Evolutionary conservation across 148 eudicot species (phyloP), one percentile per base, ranked within the genome.

Genomic region (Silene latifolia): DNA sequence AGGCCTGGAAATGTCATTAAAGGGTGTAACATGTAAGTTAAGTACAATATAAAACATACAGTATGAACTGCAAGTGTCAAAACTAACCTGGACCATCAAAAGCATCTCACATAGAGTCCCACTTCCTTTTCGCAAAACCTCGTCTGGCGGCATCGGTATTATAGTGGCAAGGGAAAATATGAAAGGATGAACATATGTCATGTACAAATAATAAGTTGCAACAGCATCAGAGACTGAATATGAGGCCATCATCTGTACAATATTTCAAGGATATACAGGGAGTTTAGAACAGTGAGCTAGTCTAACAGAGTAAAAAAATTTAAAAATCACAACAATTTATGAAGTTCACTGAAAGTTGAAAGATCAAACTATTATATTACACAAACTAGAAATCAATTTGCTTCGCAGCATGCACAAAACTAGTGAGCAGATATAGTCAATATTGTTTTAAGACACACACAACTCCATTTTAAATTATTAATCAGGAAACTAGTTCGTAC

Each of bases 191-290:
- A 96, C 94, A 78, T 96, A 96, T 39, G 98, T 96, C 98, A 92
- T 96, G 79, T 96, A 96, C 85, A 96, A 82, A 86, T 92, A 96
- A 81, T 96, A 96, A 69, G 99, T 96, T 80, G 99, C 75, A 72
- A 96, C 99, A 78, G 99, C 99, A 86, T 96, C 99, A 78, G 99
- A 96, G 84, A 96, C 99, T 65, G 99, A 96, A 82, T 96, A 96
- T 67, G 99, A 96, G 57, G 99, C 99, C 99, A 96, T 96, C 99
- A 92, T 96, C 99, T 96, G 90, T 77, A 85, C 29, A 29, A 74
- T 42, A 82, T 18, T 61, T 62, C 59, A 32, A 72, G 72, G 66
- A 76, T 76, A 63, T 71, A 72, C 42, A 64, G 76, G 51, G 29
- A 68, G 20, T 42, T 81, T 27, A 76, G 82, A 77, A 18, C 65